Base-by-base conservation (phyloP, 169 alveolate species). In the Theileria sp. region DNA sequence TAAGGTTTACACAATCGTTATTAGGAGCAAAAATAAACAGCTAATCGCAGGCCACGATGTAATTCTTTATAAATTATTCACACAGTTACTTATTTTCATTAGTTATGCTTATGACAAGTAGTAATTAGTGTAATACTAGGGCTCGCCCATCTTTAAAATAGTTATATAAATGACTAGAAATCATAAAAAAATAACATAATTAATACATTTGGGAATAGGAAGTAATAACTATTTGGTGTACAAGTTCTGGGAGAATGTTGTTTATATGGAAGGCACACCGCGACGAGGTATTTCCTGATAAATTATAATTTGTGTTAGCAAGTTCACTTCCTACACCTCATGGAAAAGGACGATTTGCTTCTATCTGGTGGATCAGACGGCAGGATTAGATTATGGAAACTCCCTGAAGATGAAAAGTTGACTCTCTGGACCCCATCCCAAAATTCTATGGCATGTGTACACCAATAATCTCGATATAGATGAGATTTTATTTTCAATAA, bases 361-460 rank as follows among this genome's bases (percentile, higher is more conserved):
- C 28, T 77, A 3, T 68, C 91, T 12, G 91, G 91, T 15, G 91
- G 87, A n/a, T 78, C 87, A 12, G 87, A 85, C 23, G 91, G 91
- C 8, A 78, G 66, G 50, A 50, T 85, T n/a, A 68, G 77, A 9
- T 10, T 85, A 7, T 83, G 89, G 89, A 50, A 73, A 12, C 86
- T 83, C 28, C 89, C 89, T 9, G 77, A 71, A 13, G 73, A 77
- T 28, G 72, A 74, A 23, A 51, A 74, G 38, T 62, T 74, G 17
- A 28, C 21, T 0, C 77, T 38, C 19, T 74, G 77, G 80, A 19
- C 77, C 77, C 77, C 77, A 69, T 44, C 77, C 65, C n/a, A 51
- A 17, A 44, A 44, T 13, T 44, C 17, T 3, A 44, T 15, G 54
- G 8, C 54, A 8, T 32, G 5, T 32, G 17, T 13, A 44, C 19